Conservation (phyloP, 768 basidiomycete species). For the Mycena polygramma region DNA sequence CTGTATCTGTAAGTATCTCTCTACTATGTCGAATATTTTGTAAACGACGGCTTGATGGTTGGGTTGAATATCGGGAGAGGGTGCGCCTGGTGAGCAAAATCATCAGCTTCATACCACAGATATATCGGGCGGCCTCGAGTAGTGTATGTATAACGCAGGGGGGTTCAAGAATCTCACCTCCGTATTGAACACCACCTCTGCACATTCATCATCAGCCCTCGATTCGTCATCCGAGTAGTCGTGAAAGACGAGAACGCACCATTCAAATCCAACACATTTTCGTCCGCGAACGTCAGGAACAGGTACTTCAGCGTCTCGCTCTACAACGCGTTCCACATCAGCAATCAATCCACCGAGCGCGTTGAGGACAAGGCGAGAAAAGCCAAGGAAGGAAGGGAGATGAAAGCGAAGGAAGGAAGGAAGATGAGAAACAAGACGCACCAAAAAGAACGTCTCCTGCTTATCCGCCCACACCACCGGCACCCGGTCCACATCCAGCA, state of each 20-base stretch:
- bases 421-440: slow-evolving; percentile 49
- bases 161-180: slow-evolving; percentile 64
- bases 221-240: background rate
- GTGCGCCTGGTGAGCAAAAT: slow-evolving; percentile 12
- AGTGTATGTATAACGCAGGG: too few species aligned
- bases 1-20: too few species aligned
- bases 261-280: slow-evolving; percentile 74
- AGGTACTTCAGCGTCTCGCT: slow-evolving; percentile 94
- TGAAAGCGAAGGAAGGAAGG: background rate
- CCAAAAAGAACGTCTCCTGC: slow-evolving; percentile 97
- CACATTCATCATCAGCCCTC: background rate
- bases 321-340: slow-evolving; percentile 50
- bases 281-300: slow-evolving; percentile 87
- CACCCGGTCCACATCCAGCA: slow-evolving; percentile 87
- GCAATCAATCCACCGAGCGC: background rate
- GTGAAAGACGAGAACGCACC: slow-evolving; percentile 63
- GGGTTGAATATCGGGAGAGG: slow-evolving; percentile 29
- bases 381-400: background rate
- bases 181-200: slow-evolving; percentile 93
- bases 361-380: too few species aligned
- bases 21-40: slow-evolving; percentile 9
- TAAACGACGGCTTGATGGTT: slow-evolving; percentile 22
- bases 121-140: too few species aligned
- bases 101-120: too few species aligned
- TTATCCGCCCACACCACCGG: slow-evolving; percentile 80